Evolutionary conservation across 2,329 filamentous ascomycete genomes (phyloP).

Genomic region (Alternaria sp.): DNA sequence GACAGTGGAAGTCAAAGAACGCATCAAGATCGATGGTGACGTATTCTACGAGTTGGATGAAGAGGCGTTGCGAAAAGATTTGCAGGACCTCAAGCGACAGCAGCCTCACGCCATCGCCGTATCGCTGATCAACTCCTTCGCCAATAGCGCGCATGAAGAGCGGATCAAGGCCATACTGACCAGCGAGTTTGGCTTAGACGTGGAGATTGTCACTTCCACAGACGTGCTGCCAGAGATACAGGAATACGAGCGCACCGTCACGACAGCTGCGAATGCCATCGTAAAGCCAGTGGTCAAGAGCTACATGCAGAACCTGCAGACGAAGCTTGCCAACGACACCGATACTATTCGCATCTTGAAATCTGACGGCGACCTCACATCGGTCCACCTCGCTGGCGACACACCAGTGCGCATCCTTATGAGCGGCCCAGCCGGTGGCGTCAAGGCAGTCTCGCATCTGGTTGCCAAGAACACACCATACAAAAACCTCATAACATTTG

Average conservation of each 20-base stretch:
- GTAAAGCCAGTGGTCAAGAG: constrained; percentile 59
- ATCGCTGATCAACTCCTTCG: constrained; percentile 59
- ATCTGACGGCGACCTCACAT: constrained; percentile 60
- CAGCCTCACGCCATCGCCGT: constrained; percentile 58
- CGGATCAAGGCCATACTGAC: constrained; percentile 51
- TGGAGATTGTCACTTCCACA: constrained; percentile 58
- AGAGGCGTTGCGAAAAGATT: constrained; percentile 48
- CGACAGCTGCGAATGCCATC: constrained; percentile 59
- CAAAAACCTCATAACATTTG: constrained; percentile 60
- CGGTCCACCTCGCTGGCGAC: constrained; percentile 56
- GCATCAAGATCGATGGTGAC: constrained; percentile 56
- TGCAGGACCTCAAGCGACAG: constrained; percentile 53
- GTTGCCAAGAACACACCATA: constrained; percentile 57
- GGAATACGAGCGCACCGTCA: constrained; percentile 61
- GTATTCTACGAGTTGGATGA: constrained; percentile 54
- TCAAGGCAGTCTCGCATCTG: constrained; percentile 58
- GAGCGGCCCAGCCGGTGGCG: constrained; percentile 62
- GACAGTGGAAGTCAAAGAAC: constrained; percentile 57
- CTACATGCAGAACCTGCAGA: constrained; percentile 56
- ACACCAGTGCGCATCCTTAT: constrained; percentile 60
- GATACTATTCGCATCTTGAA: constrained; percentile 60
- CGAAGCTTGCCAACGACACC: constrained; percentile 53
- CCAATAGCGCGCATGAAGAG: constrained; percentile 56
- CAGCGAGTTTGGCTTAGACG: constrained; percentile 55
- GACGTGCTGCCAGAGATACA: constrained; percentile 60